Evolutionary conservation across 208 protist species (phyloP).

Genomic region (Plasmodiophora brassicae): DNA sequence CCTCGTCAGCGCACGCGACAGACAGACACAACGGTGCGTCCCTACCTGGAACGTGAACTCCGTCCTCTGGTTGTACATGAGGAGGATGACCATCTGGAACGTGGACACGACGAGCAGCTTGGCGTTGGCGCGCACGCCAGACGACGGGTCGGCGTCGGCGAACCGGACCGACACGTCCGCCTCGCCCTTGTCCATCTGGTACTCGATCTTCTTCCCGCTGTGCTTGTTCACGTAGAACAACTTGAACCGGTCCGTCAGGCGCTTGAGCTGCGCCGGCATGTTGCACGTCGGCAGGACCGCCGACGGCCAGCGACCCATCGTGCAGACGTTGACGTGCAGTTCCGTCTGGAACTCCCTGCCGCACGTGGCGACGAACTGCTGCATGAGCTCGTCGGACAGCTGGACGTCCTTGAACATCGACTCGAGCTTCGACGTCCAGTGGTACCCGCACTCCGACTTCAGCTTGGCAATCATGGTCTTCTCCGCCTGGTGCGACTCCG

Average conservation of each 20-base stretch:
- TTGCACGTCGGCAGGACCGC: conserved; percentile 34
- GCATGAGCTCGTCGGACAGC: conserved; percentile 37
- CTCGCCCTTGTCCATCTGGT: conserved; percentile 48
- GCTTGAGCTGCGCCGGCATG: conserved; percentile 19
- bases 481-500: conserved; percentile 34
- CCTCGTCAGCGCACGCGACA: neutral
- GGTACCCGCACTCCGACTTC: conserved; percentile 43
- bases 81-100: conserved; percentile 45
- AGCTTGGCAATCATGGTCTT: conserved; percentile 47
- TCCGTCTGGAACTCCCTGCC: conserved; percentile 35
- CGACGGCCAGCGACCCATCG: conserved; percentile 39
- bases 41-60: conserved; percentile 38
- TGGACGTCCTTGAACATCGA: conserved; percentile 46
- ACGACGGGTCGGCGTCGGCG: neutral
- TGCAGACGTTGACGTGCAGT: conserved; percentile 49
- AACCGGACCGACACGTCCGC: conserved; percentile 42
- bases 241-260: conserved; percentile 38
- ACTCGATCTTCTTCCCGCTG: conserved; percentile 44
- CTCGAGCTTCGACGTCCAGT: conserved; percentile 43
- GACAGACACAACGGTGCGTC: neutral
- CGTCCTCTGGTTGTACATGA: conserved; percentile 43
- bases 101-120: conserved; percentile 43
- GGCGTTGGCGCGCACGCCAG: conserved; percentile 5
- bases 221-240: conserved; percentile 43
- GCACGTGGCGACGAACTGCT: neutral